Evolutionary conservation across 2,329 filamentous ascomycete species (phyloP).

Genomic region (Corinectria fuckeliana): DNA sequence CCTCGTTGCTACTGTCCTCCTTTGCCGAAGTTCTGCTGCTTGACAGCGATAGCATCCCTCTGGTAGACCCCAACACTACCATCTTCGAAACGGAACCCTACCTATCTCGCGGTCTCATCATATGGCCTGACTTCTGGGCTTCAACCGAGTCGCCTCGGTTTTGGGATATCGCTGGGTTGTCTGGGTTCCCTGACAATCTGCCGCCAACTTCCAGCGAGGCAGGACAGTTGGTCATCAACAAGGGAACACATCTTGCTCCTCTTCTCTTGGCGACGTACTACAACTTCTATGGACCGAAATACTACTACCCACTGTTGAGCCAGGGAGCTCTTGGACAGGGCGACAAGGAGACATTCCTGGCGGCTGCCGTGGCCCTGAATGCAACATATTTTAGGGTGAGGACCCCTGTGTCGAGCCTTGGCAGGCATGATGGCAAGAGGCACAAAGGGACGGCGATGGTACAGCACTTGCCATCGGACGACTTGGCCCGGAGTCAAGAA

Average conservation of each 20-base stretch:
- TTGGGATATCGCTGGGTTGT: slow-evolving; percentile 13
- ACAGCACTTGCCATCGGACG: slow-evolving; percentile 12
- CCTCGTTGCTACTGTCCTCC: slow-evolving; percentile 13
- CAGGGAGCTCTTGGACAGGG: slow-evolving; percentile 18
- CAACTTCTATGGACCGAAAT: slow-evolving; percentile 12
- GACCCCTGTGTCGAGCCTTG: neutral
- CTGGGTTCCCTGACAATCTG: slow-evolving; percentile 6
- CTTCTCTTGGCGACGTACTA: slow-evolving; percentile 19
- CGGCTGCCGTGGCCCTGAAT: slow-evolving; percentile 11
- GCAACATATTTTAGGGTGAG: slow-evolving; percentile 11
- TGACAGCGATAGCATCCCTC: slow-evolving; percentile 20
- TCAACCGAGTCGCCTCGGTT: slow-evolving; percentile 16
- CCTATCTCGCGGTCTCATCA: slow-evolving; percentile 3
- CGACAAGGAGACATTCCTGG: slow-evolving; percentile 19
- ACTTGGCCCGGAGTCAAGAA: neutral
- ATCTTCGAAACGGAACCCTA: slow-evolving; percentile 17
- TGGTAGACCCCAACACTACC: slow-evolving; percentile 5
- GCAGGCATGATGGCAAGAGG: slow-evolving; percentile 9
- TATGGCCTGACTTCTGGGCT: slow-evolving; percentile 17
- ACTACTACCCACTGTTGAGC: slow-evolving; percentile 15
- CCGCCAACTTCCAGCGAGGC: slow-evolving; percentile 11
- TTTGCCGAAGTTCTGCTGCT: slow-evolving; percentile 17
- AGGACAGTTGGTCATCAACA: slow-evolving; percentile 16
- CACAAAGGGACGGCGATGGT: slow-evolving; percentile 15
- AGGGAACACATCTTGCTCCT: slow-evolving; percentile 7